Conservation (phyloP, 345 rosid genomes). For the Pseudoturritis turrita region DNA sequence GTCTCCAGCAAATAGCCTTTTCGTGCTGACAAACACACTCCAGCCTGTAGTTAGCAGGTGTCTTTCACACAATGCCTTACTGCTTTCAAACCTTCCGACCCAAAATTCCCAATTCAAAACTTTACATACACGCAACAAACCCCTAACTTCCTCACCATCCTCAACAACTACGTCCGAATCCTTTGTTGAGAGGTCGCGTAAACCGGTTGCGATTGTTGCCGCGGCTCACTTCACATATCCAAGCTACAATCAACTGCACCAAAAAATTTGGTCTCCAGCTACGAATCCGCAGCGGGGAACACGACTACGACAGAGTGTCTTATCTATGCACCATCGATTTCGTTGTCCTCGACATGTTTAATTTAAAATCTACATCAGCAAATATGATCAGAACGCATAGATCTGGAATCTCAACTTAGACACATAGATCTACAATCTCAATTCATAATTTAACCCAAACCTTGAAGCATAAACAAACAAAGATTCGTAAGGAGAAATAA, state of each 20-base stretch:
- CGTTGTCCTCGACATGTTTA: too few species aligned
- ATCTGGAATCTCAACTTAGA: too few species aligned
- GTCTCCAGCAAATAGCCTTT: slow-evolving; percentile 91
- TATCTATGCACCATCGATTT: too few species aligned
- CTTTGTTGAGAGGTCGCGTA: slow-evolving; percentile 26
- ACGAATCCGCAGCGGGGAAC: too few species aligned
- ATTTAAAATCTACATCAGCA: too few species aligned
- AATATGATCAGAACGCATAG: too few species aligned
- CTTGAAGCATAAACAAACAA: too few species aligned
- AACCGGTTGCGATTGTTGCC: slow-evolving; percentile 37
- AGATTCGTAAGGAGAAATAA: too few species aligned
- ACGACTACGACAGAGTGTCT: too few species aligned
- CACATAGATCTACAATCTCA: too few species aligned
- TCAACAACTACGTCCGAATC: slow-evolving; percentile 18
- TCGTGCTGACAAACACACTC: slow-evolving; percentile 92
- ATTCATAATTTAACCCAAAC: too few species aligned
- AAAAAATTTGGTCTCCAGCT: too few species aligned
- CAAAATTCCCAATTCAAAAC: not conserved
- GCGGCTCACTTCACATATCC: slow-evolving; percentile 36
- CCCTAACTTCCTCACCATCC: not conserved
- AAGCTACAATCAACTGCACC: slow-evolving; percentile 37
- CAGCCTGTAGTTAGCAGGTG: slow-evolving; percentile 93
- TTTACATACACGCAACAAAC: not conserved
- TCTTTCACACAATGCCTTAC: slow-evolving; percentile 44
- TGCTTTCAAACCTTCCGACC: not conserved